Evolutionary conservation across 805 yeast genomes (phyloP).

Genomic region (Myxozyma mucilagina): DNA sequence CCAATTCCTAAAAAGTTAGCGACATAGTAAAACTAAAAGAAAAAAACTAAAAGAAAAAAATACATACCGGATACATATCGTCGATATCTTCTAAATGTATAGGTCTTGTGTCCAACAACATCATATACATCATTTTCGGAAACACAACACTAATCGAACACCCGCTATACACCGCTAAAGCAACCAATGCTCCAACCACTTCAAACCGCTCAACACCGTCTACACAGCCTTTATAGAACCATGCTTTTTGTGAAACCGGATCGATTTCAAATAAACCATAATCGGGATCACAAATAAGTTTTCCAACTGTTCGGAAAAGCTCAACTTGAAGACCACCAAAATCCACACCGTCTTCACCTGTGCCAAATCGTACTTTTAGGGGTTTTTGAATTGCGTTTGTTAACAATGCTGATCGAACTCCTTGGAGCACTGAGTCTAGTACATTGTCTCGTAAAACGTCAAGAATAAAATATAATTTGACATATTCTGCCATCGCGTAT

Average conservation of each 20-base stretch:
- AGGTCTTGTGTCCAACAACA: constrained; percentile 6
- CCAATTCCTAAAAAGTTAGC: constrained; percentile 2
- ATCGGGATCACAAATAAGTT: constrained; percentile 25
- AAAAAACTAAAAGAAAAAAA: neutral
- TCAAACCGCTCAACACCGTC: constrained; percentile 32
- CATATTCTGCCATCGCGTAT: constrained; percentile 14
- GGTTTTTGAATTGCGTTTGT: constrained; percentile 32
- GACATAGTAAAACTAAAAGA: neutral
- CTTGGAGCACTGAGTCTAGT: constrained; percentile 25
- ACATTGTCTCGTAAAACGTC: constrained; percentile 32
- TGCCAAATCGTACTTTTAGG: constrained; percentile 33
- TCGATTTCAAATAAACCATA: constrained; percentile 30
- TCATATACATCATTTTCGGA: constrained; percentile 34
- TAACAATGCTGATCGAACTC: constrained; percentile 20
- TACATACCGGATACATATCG: constrained; percentile 33
- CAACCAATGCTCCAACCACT: constrained; percentile 35
- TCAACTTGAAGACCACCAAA: constrained; percentile 40
- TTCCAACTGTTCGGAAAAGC: constrained; percentile 35
- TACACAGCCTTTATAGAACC: constrained; percentile 34
- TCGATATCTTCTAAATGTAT: constrained; percentile 20
- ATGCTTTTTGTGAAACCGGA: constrained; percentile 26
- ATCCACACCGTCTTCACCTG: constrained; percentile 38
- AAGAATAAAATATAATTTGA: constrained; percentile 25
- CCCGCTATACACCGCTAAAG: constrained; percentile 38
- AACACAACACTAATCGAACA: constrained; percentile 36